A percentile compares a stretch with the other conserved stretches of the same genome.
phyloP scores from a whole-genome alignment of 805 yeast genomes.

The Priceomyces melissophilus region DNA sequence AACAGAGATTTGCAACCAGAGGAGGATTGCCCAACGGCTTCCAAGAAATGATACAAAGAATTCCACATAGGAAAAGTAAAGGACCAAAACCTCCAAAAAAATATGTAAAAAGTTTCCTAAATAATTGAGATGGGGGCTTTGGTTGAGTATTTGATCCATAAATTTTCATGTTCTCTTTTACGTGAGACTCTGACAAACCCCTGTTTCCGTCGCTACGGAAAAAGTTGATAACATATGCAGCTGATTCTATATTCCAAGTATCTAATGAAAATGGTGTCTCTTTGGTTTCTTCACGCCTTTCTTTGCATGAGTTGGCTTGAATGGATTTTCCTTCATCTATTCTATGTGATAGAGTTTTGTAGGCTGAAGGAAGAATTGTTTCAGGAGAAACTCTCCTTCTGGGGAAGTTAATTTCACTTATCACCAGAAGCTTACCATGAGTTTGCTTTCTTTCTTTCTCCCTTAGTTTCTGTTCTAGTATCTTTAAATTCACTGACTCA shows the following conservation, averaged over 20 bases:
- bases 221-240: slow-evolving; percentile 18
- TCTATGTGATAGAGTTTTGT: slow-evolving; percentile 35
- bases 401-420: too few relatives aligned
- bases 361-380: slow-evolving; percentile 32
- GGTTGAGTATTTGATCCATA: slow-evolving; percentile 36
- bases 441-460: too few relatives aligned
- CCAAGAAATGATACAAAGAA: slow-evolving; percentile 43
- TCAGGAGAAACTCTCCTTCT: slow-evolving; percentile 15
- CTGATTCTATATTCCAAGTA: slow-evolving; percentile 27
- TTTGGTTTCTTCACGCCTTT: slow-evolving; percentile 5
- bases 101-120: slow-evolving; percentile 33
- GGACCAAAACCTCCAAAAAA: slow-evolving; percentile 50
- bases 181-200: slow-evolving; percentile 21
- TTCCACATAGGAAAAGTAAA: slow-evolving; percentile 38
- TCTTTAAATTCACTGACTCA: too few relatives aligned
- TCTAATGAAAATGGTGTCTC: slow-evolving; percentile 19
- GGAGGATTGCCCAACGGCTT: slow-evolving; percentile 50
- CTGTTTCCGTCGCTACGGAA: slow-evolving; percentile 15
- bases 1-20: slow-evolving; percentile 38
- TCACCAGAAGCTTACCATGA: too few relatives aligned
- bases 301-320: slow-evolving; percentile 9
- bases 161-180: slow-evolving; percentile 11
- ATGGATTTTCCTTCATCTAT: slow-evolving; percentile 18
- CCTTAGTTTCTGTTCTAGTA: too few relatives aligned
- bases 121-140: slow-evolving; percentile 32